Percentiles rank a stretch among this genome's conserved stretches.
These are phyloP conservation scores for Fusarium napiforme DNA, from an alignment of 2,329 filamentous ascomycete species.

Conservation along the genomic window DNA sequence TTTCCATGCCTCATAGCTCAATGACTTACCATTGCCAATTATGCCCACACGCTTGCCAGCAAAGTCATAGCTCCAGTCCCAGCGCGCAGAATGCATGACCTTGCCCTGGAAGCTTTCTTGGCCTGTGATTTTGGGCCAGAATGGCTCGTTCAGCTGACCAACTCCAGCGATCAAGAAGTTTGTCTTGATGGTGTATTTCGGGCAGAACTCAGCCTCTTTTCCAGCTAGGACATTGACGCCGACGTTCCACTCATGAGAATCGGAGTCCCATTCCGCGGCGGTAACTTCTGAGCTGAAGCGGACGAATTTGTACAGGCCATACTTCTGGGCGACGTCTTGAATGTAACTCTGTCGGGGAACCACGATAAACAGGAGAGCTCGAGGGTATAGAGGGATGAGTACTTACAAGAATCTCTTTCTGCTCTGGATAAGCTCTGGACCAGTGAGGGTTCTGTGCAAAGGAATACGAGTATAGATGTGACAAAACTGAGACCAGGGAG, in stretches of 20 bases:
- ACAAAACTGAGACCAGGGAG: fast-evolving
- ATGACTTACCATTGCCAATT: background rate
- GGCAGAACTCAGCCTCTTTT: background rate
- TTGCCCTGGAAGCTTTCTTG: background rate
- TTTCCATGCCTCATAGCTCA: fast-evolving
- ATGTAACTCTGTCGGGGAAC: background rate
- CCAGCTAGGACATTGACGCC: background rate
- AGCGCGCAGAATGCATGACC: background rate
- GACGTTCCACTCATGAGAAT: background rate
- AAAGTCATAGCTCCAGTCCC: background rate
- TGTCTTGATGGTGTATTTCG: background rate
- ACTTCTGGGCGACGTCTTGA: background rate
- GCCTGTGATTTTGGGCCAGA: background rate
- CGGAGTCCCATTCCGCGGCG: background rate
- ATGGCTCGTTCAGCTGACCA: background rate
- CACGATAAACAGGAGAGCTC: fast-evolving
- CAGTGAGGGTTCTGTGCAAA: background rate
- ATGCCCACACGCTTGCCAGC: background rate
- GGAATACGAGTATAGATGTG: background rate
- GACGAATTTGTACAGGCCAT: background rate
- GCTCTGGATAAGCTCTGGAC: background rate
- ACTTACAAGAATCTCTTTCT: background rate
- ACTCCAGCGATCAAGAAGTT: background rate
- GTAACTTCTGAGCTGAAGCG: background rate
- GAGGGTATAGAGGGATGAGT: fast-evolving